Evolutionary conservation across 2,329 filamentous ascomycete species (phyloP).

Genomic region (Diaporthe ampelina): DNA sequence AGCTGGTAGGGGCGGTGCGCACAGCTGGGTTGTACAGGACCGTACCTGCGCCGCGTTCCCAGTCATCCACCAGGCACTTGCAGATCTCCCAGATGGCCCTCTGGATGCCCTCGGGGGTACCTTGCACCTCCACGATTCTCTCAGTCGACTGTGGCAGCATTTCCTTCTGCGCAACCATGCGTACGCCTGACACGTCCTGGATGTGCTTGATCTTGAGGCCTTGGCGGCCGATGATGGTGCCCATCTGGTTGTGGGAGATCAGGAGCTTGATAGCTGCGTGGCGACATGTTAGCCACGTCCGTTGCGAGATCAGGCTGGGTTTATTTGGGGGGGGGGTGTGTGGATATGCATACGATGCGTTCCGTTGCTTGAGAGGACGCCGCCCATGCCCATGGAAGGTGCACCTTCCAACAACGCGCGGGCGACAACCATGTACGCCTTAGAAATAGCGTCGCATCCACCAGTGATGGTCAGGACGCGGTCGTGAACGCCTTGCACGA

Average conservation of each 20-base stretch:
- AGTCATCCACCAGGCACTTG: conserved; percentile 98
- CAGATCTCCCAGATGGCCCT: conserved; percentile 98
- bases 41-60: conserved; percentile 96
- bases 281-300: conserved; percentile 13
- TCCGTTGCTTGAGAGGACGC: conserved; percentile 86
- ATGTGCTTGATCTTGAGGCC: conserved; percentile 99
- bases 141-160: conserved; percentile 99
- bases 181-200: conserved; percentile 94
- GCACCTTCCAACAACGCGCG: conserved; percentile 93
- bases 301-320: not conserved
- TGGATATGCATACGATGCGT: conserved; percentile 84
- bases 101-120: conserved; percentile 94
- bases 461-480: conserved; percentile 97
- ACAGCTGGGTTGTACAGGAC: conserved; percentile 98
- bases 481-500: conserved; percentile 96
- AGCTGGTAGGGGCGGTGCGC: conserved; percentile 77
- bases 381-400: conserved; percentile 96
- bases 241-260: conserved; percentile 99
- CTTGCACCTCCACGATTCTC: conserved; percentile 96
- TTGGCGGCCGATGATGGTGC: conserved; percentile 96
- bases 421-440: conserved; percentile 94
- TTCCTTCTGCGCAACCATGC: conserved; percentile 99
- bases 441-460: conserved; percentile 87
- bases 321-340: not conserved
- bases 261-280: conserved; percentile 90